phyloP scores from a whole-genome alignment of 768 basidiomycete genomes.

The Leucosporidium creatinivorum region DNA sequence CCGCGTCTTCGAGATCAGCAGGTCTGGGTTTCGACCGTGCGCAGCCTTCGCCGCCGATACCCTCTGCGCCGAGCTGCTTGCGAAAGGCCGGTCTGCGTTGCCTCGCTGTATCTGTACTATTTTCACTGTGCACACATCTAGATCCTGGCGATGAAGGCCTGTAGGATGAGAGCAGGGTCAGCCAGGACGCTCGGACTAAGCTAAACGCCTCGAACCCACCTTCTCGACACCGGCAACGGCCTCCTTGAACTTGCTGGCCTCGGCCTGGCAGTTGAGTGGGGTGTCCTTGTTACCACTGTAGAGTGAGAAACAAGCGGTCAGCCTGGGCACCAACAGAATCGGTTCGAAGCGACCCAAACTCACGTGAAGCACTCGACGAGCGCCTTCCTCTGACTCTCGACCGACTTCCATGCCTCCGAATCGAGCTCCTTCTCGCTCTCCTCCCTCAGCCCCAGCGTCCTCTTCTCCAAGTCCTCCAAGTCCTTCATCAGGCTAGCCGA shows the following conservation, averaged over 20 bases:
- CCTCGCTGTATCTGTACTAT: too few species aligned
- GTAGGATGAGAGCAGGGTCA: neutral
- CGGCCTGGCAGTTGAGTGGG: slow-evolving; percentile 28
- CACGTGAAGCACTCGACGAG: slow-evolving; percentile 68
- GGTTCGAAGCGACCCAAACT: neutral
- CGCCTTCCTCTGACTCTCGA: slow-evolving; percentile 54
- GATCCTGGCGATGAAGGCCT: too few species aligned
- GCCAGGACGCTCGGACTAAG: neutral
- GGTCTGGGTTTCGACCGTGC: too few species aligned
- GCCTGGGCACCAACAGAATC: neutral
- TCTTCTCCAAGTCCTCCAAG: slow-evolving; percentile 62
- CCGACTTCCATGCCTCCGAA: slow-evolving; percentile 47
- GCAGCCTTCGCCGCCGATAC: too few species aligned
- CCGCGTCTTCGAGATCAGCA: too few species aligned
- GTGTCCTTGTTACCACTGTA: slow-evolving; percentile 22
- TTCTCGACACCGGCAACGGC: slow-evolving; percentile 31
- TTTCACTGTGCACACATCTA: too few species aligned
- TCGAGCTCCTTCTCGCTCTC: slow-evolving; percentile 49
- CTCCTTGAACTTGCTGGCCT: slow-evolving; percentile 31
- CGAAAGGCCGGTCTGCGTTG: too few species aligned
- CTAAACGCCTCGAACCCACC: slow-evolving; percentile 7
- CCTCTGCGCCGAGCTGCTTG: too few species aligned
- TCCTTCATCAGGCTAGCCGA: slow-evolving; percentile 63
- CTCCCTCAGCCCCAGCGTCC: slow-evolving; percentile 57
- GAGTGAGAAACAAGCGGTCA: neutral